phyloP scores from a whole-genome alignment of 2,329 filamentous ascomycete species.

The Fonsecaea pedrosoi region DNA sequence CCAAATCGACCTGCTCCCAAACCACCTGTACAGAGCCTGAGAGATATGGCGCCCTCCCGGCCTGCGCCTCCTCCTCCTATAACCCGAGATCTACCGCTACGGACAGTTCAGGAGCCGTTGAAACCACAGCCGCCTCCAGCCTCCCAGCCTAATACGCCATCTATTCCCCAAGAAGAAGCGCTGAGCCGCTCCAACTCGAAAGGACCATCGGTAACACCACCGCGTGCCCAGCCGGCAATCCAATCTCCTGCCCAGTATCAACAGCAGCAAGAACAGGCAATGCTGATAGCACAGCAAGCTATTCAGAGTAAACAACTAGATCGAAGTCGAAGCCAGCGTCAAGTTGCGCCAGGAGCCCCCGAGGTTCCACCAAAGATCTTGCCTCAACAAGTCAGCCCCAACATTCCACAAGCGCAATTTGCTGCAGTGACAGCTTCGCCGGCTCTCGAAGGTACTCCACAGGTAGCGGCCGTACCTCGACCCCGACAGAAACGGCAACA shows the following conservation, averaged over 20 bases:
- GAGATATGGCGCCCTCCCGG: conserved; percentile 50
- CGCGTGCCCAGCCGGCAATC: conserved; percentile 37
- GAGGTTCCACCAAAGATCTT: conserved; percentile 49
- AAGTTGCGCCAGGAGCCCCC: conserved; percentile 59
- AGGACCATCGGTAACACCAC: conserved; percentile 25
- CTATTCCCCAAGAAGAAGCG: conserved; percentile 71
- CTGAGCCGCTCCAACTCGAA: conserved; percentile 72
- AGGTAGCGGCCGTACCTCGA: conserved; percentile 47
- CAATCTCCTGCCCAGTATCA: conserved; percentile 55
- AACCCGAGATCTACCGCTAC: conserved; percentile 27
- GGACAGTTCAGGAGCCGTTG: conserved; percentile 23
- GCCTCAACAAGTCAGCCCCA: conserved; percentile 39
- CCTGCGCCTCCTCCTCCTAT: conserved; percentile 47
- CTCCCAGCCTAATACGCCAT: conserved; percentile 60
- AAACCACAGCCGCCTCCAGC: conserved; percentile 21
- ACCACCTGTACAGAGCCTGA: conserved; percentile 65
- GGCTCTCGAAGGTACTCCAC: conserved; percentile 46
- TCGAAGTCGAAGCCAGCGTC: conserved; percentile 75
- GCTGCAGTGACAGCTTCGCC: conserved; percentile 46
- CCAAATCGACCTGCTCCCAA: conserved; percentile 86
- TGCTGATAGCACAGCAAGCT: conserved; percentile 78
- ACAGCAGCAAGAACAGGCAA: conserved; percentile 83
- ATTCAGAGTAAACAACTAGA: conserved; percentile 73
- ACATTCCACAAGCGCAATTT: conserved; percentile 49
- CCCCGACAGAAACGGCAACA: conserved; percentile 76